These are phyloP conservation scores for Aureobasidium mangrovei DNA, from an alignment of 2,329 filamentous ascomycete genomes.

Conservation along the genomic window DNA sequence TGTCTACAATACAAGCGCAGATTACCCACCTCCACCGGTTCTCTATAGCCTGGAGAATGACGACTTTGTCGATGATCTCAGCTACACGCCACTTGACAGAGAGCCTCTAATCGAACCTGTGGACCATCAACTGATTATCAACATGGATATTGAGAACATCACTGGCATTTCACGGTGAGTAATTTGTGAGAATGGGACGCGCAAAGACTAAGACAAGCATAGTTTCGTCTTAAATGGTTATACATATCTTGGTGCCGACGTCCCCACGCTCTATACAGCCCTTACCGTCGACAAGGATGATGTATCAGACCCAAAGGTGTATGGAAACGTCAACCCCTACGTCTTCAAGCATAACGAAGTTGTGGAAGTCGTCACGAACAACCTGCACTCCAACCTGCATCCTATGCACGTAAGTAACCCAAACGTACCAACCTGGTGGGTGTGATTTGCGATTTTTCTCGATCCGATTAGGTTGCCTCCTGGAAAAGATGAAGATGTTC, in stretches of 20 bases:
- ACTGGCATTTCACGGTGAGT: constrained; percentile 57
- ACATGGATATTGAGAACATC: constrained; percentile 42
- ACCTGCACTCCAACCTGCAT: constrained; percentile 42
- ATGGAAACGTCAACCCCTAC: constrained; percentile 47
- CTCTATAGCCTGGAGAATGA: constrained; percentile 53
- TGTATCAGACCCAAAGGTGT: constrained; percentile 37
- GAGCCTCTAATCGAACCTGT: constrained; percentile 52
- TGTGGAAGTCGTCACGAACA: constrained; percentile 32
- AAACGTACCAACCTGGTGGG: too few relatives aligned
- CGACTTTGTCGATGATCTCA: constrained; percentile 64
- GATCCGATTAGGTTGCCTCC: too few relatives aligned
- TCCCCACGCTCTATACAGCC: constrained; percentile 70
- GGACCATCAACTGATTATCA: constrained; percentile 47
- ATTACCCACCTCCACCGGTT: constrained; percentile 30
- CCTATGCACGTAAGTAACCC: constrained; percentile 32
- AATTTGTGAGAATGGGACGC: constrained; percentile 15
- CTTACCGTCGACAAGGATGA: constrained; percentile 49
- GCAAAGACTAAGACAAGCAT: background rate
- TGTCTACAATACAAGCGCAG: constrained; percentile 43
- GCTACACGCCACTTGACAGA: constrained; percentile 59
- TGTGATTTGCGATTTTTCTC: too few relatives aligned
- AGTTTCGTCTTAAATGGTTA: constrained; percentile 54
- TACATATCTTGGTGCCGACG: constrained; percentile 64
- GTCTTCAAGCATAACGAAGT: constrained; percentile 31
- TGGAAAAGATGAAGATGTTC: too few relatives aligned